Conservation (phyloP, 1,139 yeast genomes). For the Citeromyces siamensis region DNA sequence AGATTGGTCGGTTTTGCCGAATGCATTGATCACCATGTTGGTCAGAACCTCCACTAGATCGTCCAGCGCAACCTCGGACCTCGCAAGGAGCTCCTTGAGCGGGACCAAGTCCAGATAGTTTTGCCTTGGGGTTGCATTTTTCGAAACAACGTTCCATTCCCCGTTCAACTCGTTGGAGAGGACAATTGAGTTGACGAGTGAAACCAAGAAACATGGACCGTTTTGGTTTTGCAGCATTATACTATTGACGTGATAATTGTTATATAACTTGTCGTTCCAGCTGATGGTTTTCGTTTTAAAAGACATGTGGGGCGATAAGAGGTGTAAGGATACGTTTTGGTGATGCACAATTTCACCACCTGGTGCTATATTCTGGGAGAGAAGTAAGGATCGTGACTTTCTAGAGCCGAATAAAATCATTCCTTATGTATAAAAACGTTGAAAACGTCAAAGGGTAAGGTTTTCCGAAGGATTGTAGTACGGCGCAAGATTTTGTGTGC, state of each 20-base stretch:
- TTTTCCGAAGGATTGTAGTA: too few species aligned
- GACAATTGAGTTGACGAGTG: conserved; percentile 60
- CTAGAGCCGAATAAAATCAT: too few species aligned
- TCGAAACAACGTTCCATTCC: conserved; percentile 11
- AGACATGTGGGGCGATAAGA: neutral
- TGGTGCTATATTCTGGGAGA: too few species aligned
- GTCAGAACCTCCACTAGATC: conserved; percentile 33
- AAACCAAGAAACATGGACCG: conserved; percentile 89
- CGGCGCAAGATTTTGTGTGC: too few species aligned
- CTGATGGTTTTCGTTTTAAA: conserved; percentile 13
- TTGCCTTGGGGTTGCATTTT: conserved; percentile 5
- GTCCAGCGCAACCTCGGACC: conserved; percentile 17
- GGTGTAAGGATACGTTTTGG: too few species aligned
- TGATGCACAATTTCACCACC: too few species aligned
- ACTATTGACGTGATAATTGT: conserved; percentile 23
- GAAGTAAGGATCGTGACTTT: too few species aligned
- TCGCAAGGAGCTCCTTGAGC: conserved; percentile 20
- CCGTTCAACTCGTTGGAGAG: conserved; percentile 27
- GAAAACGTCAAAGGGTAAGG: too few species aligned
- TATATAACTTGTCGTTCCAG: conserved; percentile 13
- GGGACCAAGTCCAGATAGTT: conserved; percentile 10
- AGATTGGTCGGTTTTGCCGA: conserved; percentile 13
- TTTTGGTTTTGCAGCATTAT: conserved; percentile 70
- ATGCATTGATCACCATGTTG: conserved; percentile 24
- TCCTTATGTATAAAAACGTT: too few species aligned